phyloP scores from a whole-genome alignment of 2,329 filamentous ascomycete genomes.

The Curvularia lunata region DNA sequence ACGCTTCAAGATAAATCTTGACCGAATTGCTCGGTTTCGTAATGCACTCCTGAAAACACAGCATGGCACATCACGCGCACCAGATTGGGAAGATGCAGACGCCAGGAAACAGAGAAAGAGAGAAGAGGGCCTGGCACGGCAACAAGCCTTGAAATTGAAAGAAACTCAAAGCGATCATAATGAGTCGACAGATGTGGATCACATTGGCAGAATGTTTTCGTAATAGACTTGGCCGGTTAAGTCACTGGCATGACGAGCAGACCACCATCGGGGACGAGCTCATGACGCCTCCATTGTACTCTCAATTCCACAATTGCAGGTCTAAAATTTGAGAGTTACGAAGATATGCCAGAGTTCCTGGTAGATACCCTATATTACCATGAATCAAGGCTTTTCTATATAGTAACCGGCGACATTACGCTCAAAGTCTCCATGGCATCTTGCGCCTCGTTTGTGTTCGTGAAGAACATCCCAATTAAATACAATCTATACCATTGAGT shows the following conservation, averaged over 20 bases:
- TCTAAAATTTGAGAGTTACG: background rate
- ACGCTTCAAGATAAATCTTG: conserved; percentile 72
- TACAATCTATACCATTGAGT: background rate
- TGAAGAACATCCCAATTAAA: background rate
- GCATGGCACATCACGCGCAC: conserved; percentile 1
- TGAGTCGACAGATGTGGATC: background rate
- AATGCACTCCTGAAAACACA: conserved; percentile 53
- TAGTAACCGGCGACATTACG: no score
- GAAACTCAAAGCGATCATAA: background rate
- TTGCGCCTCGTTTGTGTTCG: background rate
- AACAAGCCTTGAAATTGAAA: conserved; percentile 45
- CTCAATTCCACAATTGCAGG: background rate
- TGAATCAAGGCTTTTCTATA: background rate
- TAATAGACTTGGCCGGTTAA: background rate
- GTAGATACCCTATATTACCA: no score
- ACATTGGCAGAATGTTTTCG: conserved; percentile 7
- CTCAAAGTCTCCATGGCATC: background rate
- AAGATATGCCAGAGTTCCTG: background rate
- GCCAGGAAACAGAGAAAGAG: conserved; percentile 49
- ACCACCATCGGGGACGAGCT: background rate
- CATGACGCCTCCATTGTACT: background rate
- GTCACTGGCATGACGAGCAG: background rate
- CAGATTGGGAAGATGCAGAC: conserved; percentile 52
- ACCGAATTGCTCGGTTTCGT: conserved; percentile 70
- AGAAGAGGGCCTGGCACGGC: conserved; percentile 58